phyloP scores from a whole-genome alignment of 108 stramenopile genomes.

The Nannochloropsis gaditana region DNA sequence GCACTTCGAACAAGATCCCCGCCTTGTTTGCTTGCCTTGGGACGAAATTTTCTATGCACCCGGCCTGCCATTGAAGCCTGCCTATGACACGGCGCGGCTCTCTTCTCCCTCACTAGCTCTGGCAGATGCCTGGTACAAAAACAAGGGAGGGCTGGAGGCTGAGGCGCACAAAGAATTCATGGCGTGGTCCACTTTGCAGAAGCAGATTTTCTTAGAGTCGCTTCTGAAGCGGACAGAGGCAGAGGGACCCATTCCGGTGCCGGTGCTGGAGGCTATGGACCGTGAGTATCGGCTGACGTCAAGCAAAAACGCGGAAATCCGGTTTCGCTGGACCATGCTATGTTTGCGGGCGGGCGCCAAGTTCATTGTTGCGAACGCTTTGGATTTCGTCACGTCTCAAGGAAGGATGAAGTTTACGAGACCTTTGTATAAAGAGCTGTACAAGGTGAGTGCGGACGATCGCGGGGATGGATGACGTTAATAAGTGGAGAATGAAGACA shows the following conservation, averaged over 20 bases:
- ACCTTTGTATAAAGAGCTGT: slow-evolving; percentile 78
- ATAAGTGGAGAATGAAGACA: too few species aligned
- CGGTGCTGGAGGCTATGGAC: slow-evolving; percentile 66
- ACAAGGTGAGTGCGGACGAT: slow-evolving; percentile 41
- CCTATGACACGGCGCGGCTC: slow-evolving; percentile 67
- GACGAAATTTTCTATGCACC: slow-evolving; percentile 39
- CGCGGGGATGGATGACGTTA: too few species aligned
- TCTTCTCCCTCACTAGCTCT: slow-evolving; percentile 63
- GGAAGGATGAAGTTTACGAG: slow-evolving; percentile 98
- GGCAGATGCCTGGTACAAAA: slow-evolving; percentile 63
- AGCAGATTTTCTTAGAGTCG: slow-evolving; percentile 73
- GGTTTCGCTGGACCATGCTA: slow-evolving; percentile 80
- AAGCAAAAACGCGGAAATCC: slow-evolving; percentile 76
- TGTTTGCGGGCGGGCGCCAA: slow-evolving; percentile 64
- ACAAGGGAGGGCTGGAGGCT: slow-evolving; percentile 30
- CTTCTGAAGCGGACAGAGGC: slow-evolving; percentile 45
- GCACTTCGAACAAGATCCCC: slow-evolving; percentile 54
- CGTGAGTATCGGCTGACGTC: slow-evolving; percentile 58
- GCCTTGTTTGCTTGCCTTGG: slow-evolving; percentile 21
- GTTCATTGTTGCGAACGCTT: slow-evolving; percentile 60
- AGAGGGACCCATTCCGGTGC: slow-evolving; percentile 15
- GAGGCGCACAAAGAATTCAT: slow-evolving; percentile 25
- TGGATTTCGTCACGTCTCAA: slow-evolving; percentile 83
- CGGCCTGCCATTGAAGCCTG: slow-evolving; percentile 69
- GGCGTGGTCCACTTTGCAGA: slow-evolving; percentile 74